Base-by-base conservation (phyloP, 495 filamentous ascomycete species). In the Chaetomium cochliodes region DNA sequence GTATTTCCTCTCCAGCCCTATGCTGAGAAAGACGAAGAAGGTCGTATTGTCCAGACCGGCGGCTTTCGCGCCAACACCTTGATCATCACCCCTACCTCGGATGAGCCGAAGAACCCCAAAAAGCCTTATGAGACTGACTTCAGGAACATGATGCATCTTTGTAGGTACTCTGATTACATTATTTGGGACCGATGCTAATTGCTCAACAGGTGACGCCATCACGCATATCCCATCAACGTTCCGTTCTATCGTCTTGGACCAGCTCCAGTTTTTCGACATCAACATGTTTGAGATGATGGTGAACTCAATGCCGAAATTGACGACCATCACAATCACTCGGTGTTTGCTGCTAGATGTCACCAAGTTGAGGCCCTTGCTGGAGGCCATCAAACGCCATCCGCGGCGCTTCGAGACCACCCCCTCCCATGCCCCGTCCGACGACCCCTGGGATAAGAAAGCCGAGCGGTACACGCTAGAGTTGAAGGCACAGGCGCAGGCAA, bases 291-390 rank as follows among this genome's bases (percentile, higher is more conserved):
- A 67, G 30, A n/a, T 68, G 26, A 63, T 73, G 52, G 5, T 75
- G 5, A 56, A 60, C 0, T 49, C 61, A 0, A 72, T 73, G 71
- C 69, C 69, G 0, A 72, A 72, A n/a, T 56, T 75, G 1, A 55
- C 68, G 51, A 59, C 54, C 0, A 23, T 73, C 18, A 37, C 66
- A 20, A 70, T 75, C 51, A 64, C 66, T 1, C 65, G 68, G 20
- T 75, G 73, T 51, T 26, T 60, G 0, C 18, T 72, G 20, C 37
- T 75, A 7, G 71, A 75, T 22, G n/a, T 72, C n/a, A 66, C 58
- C n/a, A 69, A 70, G 55, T 60, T 75, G 0, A 46, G 20, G 7
- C 22, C 53, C 0, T 46, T 75, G 13, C 39, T 75, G 4, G 49
- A 61, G 0, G 46, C 63, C 20, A 57, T 73, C 51, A n/a, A 54